These are phyloP conservation scores for Mortierella sp. DNA, from an alignment of 371 early-diverging fungal genomes.

Conservation along the genomic window DNA sequence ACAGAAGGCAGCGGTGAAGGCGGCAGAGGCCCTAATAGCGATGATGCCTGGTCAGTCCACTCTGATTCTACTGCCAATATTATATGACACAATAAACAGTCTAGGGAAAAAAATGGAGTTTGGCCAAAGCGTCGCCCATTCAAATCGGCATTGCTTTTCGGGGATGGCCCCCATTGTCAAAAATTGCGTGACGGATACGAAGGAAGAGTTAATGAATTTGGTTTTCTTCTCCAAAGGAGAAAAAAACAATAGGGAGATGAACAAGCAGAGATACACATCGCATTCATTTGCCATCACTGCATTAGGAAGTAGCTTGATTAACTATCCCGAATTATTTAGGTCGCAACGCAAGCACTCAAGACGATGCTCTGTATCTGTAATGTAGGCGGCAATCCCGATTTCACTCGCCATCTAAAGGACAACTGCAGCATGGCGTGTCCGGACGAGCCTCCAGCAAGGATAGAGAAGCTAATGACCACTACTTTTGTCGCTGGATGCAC, in stretches of 20 bases:
- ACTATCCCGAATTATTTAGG: no score
- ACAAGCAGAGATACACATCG: no score
- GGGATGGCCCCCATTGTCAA: slow-evolving; percentile 80
- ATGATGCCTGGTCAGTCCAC: slow-evolving; percentile 71
- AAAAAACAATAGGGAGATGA: no score
- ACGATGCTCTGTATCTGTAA: no score
- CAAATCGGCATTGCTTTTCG: slow-evolving; percentile 77
- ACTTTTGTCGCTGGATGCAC: slow-evolving; percentile 88
- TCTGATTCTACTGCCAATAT: slow-evolving; percentile 67
- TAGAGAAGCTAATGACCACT: slow-evolving; percentile 81
- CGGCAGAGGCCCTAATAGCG: slow-evolving; percentile 66
- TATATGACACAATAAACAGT: slow-evolving; percentile 72
- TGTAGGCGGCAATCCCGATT: slow-evolving; percentile 84
- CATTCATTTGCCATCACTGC: no score
- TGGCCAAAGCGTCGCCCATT: slow-evolving; percentile 70
- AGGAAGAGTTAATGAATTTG: no score
- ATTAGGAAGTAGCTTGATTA: no score
- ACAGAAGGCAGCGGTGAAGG: slow-evolving; percentile 78
- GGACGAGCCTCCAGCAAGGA: slow-evolving; percentile 70
- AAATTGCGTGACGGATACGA: slow-evolving; percentile 80
- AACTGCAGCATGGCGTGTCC: slow-evolving; percentile 83
- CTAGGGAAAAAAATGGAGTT: slow-evolving; percentile 82
- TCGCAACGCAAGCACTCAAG: no score
- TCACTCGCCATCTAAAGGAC: slow-evolving; percentile 74
- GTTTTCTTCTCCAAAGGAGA: no score